These are phyloP conservation scores for Bipolaris victoriae DNA, from an alignment of 2,329 filamentous ascomycete species.

Conservation along the genomic window DNA sequence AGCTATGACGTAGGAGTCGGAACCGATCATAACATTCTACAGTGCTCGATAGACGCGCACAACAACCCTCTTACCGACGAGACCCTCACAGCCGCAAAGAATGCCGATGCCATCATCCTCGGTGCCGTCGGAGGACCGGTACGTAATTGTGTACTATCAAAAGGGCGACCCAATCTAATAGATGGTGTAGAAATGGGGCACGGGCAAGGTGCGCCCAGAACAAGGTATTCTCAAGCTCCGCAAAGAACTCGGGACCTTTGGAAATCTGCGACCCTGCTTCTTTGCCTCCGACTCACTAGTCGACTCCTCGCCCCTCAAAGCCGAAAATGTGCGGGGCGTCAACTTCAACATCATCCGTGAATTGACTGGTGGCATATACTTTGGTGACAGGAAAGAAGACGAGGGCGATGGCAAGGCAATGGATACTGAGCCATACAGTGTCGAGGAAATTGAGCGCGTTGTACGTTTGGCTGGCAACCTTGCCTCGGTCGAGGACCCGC, in stretches of 20 bases:
- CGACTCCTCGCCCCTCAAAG: conserved; percentile 84
- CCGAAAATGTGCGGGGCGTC: conserved; percentile 80
- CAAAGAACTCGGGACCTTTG: conserved; percentile 92
- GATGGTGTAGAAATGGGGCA: conserved; percentile 79
- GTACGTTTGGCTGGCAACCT: conserved; percentile 81
- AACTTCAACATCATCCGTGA: conserved; percentile 94
- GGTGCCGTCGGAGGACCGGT: conserved; percentile 93
- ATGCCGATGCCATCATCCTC: conserved; percentile 86
- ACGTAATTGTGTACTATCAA: conserved; percentile 25
- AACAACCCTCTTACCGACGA: conserved; percentile 81
- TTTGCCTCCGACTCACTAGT: conserved; percentile 83
- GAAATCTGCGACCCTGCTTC: conserved; percentile 94
- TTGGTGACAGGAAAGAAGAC: conserved; percentile 84
- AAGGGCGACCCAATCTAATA: conserved; percentile 15
- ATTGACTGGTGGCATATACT: conserved; percentile 92
- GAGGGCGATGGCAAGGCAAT: conserved; percentile 75
- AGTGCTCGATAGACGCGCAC: conserved; percentile 88
- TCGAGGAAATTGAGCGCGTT: conserved; percentile 85
- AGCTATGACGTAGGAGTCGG: not conserved
- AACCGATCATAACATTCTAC: conserved; percentile 9
- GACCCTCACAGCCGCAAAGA: conserved; percentile 81
- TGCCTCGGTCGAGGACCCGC: conserved; percentile 76
- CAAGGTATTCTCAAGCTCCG: conserved; percentile 89
- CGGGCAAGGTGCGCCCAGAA: conserved; percentile 84
- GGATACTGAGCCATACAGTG: conserved; percentile 87